phyloP scores from a whole-genome alignment of 2,329 filamentous ascomycete genomes.

The Neofusicoccum sp. region DNA sequence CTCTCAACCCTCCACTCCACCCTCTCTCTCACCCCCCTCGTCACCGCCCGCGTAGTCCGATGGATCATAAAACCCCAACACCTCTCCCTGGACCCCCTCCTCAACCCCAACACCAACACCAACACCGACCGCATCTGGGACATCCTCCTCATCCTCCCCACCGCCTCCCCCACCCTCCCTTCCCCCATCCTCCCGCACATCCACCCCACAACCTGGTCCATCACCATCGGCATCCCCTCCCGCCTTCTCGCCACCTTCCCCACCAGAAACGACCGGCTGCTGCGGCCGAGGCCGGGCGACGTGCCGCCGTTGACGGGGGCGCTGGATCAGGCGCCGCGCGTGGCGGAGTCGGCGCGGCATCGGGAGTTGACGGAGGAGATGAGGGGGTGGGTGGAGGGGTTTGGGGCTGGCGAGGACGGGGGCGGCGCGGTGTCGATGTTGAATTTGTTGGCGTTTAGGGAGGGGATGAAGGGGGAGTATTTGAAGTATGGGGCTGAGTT shows the following conservation, averaged over 20 bases:
- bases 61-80: conserved; percentile 51
- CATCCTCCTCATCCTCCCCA: conserved; percentile 46
- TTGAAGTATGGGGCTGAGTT: conserved; percentile 58
- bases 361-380: conserved; percentile 57
- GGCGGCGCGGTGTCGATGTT: conserved; percentile 59
- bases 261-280: conserved; percentile 35
- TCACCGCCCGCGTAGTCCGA: conserved; percentile 44
- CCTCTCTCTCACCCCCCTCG: conserved; percentile 41
- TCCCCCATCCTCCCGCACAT: not conserved
- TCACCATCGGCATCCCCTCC: conserved; percentile 46
- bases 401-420: conserved; percentile 28
- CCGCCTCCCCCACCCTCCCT: conserved; percentile 27
- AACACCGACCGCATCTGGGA: conserved; percentile 39
- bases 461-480: conserved; percentile 53
- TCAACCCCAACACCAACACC: conserved; percentile 34
- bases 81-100: conserved; percentile 43
- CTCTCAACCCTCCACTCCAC: conserved; percentile 37
- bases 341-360: conserved; percentile 43
- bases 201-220: conserved; percentile 26
- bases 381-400: conserved; percentile 48
- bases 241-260: conserved; percentile 40
- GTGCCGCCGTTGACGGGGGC: conserved; percentile 39
- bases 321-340: conserved; percentile 30
- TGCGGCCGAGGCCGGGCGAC: conserved; percentile 36
- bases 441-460: conserved; percentile 60